Percentiles rank a stretch among this genome's conserved stretches.
These are phyloP conservation scores for Umbelopsis ramanniana DNA, from an alignment of 192 early-diverging fungal genomes.

Conservation along the genomic window DNA sequence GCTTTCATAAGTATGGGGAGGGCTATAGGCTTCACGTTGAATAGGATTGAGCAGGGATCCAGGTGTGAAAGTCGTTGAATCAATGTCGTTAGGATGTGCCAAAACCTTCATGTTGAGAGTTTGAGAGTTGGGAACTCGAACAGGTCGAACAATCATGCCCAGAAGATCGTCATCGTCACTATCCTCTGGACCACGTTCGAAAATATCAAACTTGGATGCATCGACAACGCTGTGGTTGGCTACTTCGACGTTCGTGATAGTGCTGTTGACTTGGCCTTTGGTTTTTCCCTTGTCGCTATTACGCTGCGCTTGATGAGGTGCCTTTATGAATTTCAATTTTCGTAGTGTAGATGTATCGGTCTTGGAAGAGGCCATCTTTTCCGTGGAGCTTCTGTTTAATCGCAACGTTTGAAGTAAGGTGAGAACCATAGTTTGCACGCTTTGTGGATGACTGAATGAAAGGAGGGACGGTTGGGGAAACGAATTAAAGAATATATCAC, in stretches of 20 bases:
- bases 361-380: neutral
- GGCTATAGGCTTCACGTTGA: neutral
- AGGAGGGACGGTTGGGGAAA: neutral
- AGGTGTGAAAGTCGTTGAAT: neutral
- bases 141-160: conserved; percentile 4
- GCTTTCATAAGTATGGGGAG: too few species aligned
- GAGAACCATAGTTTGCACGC: neutral
- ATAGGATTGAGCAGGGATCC: neutral
- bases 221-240: too few species aligned
- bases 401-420: neutral
- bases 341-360: neutral
- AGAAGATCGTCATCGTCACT: neutral
- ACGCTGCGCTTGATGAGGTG: neutral
- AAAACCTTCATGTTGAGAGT: neutral
- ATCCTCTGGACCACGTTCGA: neutral
- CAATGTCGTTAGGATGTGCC: neutral
- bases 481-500: neutral
- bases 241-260: too few species aligned
- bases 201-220: neutral
- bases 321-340: neutral
- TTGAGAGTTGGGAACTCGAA: neutral
- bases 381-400: neutral
- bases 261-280: neutral
- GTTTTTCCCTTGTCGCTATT: too few species aligned
- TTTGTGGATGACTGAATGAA: too few species aligned